Base-by-base conservation (phyloP, 257 asterid genomes). In the Mitragyna speciosa region DNA sequence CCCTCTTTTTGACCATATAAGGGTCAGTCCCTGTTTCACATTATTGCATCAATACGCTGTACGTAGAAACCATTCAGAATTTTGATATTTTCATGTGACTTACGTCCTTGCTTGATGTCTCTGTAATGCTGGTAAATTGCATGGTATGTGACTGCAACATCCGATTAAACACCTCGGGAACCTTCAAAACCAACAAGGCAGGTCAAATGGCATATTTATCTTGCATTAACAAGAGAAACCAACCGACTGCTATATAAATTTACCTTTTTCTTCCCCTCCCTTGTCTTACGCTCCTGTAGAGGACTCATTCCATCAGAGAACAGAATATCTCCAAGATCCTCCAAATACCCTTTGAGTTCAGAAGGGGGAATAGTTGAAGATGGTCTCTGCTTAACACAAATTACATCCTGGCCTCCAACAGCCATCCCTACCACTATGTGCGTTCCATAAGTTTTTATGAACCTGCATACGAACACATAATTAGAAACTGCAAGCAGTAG, bases 1-100 rank as follows among this genome's bases (percentile, higher is more conserved):
- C 67, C 99, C 99, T 88, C 99, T 89, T 92, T 94, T 96, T 78
- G 98, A 94, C 98, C 98, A 96, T 86, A 96, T 92, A 67, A 96
- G 90, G 11, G 99, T 94, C 65, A 96, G 97, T 61, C 98, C 98
- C 99, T 96, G 88, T 67, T 80, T 67, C 81, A 84, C 43, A 82
- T 73, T 47, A 81, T 58, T 66, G 56, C 67, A 80, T 80, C 51
- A 81, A 79, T 83, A 76, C 80, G 78, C 66, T 41, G 70, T 15
- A n/a, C 79, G 48, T 36, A 68, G 72, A 75, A 47, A 76, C 67
- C 76, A 69, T 39, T 45, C 12, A 49, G 65, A 22, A 80, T 56
- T 36, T 36, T 33, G n/a, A 81, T 69, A 17, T 82, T 80, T 69
- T 76, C 49, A 36, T 72, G 31, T 56, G 79, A 82, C 99, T 90